Percentiles rank a stretch among this genome's conserved stretches.
Evolutionary conservation across 192 early-diverging fungal genomes (phyloP).

Genomic region (Coemansia sp.): DNA sequence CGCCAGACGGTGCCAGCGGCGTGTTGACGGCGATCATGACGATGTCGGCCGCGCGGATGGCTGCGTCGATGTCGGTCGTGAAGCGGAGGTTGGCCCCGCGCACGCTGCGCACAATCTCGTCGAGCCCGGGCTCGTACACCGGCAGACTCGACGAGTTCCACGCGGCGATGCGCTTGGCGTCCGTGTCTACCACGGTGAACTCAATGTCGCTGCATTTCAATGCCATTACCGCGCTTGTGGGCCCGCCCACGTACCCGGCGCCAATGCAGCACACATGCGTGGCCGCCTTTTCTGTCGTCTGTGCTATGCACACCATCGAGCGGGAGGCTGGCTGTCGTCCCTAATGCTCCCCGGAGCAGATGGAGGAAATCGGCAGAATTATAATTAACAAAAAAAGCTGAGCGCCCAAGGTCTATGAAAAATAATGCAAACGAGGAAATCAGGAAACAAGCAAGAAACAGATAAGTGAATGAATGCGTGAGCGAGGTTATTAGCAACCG

Average conservation of each 20-base stretch:
- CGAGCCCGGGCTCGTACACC: slow-evolving; percentile 91
- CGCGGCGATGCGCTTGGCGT: slow-evolving; percentile 74
- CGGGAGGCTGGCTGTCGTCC: no score
- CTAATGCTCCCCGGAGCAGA: no score
- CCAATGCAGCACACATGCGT: slow-evolving; percentile 91
- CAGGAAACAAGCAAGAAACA: background rate
- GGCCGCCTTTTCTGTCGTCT: slow-evolving; percentile 8
- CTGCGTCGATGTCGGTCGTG: slow-evolving; percentile 76
- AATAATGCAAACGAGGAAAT: background rate
- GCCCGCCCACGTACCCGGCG: slow-evolving; percentile 95
- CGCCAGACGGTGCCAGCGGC: slow-evolving; percentile 77
- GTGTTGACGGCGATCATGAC: slow-evolving; percentile 96
- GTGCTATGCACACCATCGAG: slow-evolving; percentile 1
- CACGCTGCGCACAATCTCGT: slow-evolving; percentile 73
- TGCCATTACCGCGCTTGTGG: slow-evolving; percentile 91
- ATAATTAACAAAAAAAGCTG: background rate
- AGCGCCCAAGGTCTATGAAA: background rate
- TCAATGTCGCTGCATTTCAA: slow-evolving; percentile 84
- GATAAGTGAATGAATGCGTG: background rate
- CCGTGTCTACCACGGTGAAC: slow-evolving; percentile 89
- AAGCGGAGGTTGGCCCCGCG: slow-evolving; percentile 88
- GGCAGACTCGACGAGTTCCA: slow-evolving; percentile 91
- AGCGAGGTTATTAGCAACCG: background rate
- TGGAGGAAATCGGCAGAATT: no score
- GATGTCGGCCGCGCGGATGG: slow-evolving; percentile 78